Conservation (phyloP, 495 filamentous ascomycete species). For the Trichoderma gamsii region DNA sequence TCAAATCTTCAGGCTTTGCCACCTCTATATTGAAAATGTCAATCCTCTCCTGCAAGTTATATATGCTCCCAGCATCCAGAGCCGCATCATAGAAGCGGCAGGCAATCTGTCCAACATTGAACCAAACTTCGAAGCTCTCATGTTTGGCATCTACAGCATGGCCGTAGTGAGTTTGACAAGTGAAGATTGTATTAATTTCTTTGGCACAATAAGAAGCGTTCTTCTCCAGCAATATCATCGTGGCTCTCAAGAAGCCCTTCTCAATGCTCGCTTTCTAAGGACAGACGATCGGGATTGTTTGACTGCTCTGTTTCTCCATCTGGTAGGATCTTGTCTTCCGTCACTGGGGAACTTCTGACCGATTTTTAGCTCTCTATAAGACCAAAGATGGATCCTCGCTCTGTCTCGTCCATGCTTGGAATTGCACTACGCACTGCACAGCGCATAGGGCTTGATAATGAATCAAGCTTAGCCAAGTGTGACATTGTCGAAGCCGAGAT, state of each 20-base stretch:
- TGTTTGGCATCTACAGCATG: constrained; percentile 55
- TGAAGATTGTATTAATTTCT: constrained; percentile 37
- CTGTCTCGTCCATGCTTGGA: constrained; percentile 48
- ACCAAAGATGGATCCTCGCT: constrained; percentile 41
- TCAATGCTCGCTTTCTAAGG: constrained; percentile 40
- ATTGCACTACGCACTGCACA: constrained; percentile 49
- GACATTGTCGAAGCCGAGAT: constrained; percentile 49
- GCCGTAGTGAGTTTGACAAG: constrained; percentile 39
- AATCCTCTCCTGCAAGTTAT: constrained; percentile 50
- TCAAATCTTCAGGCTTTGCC: constrained; percentile 45
- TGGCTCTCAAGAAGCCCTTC: constrained; percentile 51
- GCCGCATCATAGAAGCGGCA: constrained; percentile 33
- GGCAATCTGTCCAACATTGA: constrained; percentile 26
- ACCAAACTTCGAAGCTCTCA: constrained; percentile 37
- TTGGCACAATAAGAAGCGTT: constrained; percentile 39
- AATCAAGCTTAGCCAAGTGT: constrained; percentile 30
- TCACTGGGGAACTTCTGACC: background rate
- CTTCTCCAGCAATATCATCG: constrained; percentile 44
- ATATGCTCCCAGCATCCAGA: constrained; percentile 44
- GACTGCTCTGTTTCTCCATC: constrained; percentile 54
- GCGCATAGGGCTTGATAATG: constrained; percentile 48
- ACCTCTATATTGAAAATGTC: constrained; percentile 49
- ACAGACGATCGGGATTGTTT: constrained; percentile 48
- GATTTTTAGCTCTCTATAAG: constrained; percentile 45
- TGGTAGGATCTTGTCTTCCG: constrained; percentile 39